A percentile compares a stretch with the other conserved stretches of the same genome.
Conservation (phyloP, 306 rosid genomes). For the Nissolia schottii region DNA sequence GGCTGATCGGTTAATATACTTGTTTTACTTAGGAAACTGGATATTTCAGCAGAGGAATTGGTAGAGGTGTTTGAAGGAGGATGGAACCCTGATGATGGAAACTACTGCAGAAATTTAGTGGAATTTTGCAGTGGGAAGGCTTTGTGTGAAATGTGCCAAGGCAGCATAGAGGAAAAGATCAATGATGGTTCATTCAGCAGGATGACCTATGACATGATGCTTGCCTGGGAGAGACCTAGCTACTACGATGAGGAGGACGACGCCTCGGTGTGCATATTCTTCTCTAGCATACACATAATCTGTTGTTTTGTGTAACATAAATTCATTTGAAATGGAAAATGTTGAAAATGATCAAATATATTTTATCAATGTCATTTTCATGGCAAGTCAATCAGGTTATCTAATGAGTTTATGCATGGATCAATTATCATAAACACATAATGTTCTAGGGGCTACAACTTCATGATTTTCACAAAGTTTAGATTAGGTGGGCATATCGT, state of each 20-base stretch:
- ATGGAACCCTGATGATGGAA: conserved; percentile 46
- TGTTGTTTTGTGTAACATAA: not conserved
- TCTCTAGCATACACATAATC: not conserved
- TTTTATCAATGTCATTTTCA: not conserved
- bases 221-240: conserved; percentile 83
- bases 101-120: conserved; percentile 53
- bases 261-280: conserved; percentile 30
- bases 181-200: conserved; percentile 57
- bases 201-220: conserved; percentile 75
- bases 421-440: too few species aligned
- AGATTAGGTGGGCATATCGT: too few species aligned
- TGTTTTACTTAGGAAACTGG: conserved; percentile 37
- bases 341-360: not conserved
- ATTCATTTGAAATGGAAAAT: not conserved
- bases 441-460: too few species aligned
- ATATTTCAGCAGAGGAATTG: conserved; percentile 47
- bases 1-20: not conserved
- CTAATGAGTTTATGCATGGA: too few species aligned
- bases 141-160: conserved; percentile 28
- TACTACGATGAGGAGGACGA: conserved; percentile 37
- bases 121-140: conserved; percentile 73
- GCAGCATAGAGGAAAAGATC: conserved; percentile 46
- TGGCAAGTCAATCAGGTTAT: not conserved
- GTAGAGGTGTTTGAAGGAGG: conserved; percentile 61
- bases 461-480: too few species aligned